These are phyloP conservation scores for Entomortierella lignicola DNA, from an alignment of 192 early-diverging fungal genomes.

Conservation along the genomic window DNA sequence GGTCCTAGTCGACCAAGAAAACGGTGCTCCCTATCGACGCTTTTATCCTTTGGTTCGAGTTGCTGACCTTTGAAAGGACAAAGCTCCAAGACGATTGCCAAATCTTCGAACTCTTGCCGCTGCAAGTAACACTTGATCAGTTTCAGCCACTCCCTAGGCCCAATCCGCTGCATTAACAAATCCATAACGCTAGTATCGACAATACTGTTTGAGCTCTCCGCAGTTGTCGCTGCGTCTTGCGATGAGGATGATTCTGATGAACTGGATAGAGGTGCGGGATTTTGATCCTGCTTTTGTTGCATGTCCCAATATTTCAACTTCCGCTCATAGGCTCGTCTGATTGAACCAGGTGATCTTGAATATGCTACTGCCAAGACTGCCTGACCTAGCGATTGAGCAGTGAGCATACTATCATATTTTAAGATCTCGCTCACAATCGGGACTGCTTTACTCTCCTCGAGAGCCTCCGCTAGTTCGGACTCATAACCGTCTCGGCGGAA, in stretches of 20 bases:
- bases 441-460: conserved; percentile 26
- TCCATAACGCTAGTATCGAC: conserved; percentile 23
- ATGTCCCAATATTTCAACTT: neutral
- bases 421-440: conserved; percentile 38
- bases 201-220: neutral
- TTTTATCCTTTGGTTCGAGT: conserved; percentile 25
- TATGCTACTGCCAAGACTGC: conserved; percentile 34
- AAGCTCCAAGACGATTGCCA: conserved; percentile 23
- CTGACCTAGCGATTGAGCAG: conserved; percentile 43
- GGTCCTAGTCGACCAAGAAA: neutral
- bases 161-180: conserved; percentile 38
- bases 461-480: conserved; percentile 20
- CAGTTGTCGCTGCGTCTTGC: neutral
- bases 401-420: conserved; percentile 53
- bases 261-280: neutral
- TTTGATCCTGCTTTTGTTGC: neutral
- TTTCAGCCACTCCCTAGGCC: conserved; percentile 51
- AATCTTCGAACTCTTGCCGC: conserved; percentile 44
- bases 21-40: neutral
- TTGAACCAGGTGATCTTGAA: conserved; percentile 20
- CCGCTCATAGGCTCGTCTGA: conserved; percentile 14
- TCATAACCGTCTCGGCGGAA: conserved; percentile 41
- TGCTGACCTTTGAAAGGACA: conserved; percentile 47
- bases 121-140: conserved; percentile 45
- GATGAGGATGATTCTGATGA: neutral